A percentile compares a stretch with the other conserved stretches of the same genome.
These are phyloP conservation scores for Citeromyces nyonsensis DNA, from an alignment of 805 yeast genomes.

Conservation along the genomic window DNA sequence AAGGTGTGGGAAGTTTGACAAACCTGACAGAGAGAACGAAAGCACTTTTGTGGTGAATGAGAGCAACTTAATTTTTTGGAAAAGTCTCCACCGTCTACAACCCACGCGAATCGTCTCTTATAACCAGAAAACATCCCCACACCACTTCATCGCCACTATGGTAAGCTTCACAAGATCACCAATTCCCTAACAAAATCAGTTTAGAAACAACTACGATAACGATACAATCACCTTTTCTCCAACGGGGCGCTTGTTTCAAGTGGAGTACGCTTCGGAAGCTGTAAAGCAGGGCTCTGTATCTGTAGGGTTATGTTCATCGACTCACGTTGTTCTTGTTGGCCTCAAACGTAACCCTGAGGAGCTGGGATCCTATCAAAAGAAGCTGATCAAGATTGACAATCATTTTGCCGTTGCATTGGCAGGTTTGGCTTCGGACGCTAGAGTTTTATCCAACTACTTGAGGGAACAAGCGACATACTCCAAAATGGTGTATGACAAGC, in stretches of 20 bases:
- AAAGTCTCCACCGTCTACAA: too few species aligned
- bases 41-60: too few species aligned
- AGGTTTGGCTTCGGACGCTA: constrained; percentile 96
- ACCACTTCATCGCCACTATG: too few species aligned
- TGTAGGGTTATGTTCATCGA: constrained; percentile 79
- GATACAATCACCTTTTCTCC: constrained; percentile 97
- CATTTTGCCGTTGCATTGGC: constrained; percentile 94
- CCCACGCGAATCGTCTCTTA: too few species aligned
- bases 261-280: constrained; percentile 85
- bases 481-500: constrained; percentile 72
- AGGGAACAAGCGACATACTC: constrained; percentile 88
- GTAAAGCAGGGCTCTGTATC: constrained; percentile 97
- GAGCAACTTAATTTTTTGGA: too few species aligned
- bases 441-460: constrained; percentile 78
- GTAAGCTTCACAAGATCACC: neutral
- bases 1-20: too few species aligned
- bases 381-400: constrained; percentile 79
- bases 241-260: constrained; percentile 83
- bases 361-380: constrained; percentile 91
- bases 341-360: constrained; percentile 95
- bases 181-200: constrained; percentile 22
- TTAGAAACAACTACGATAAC: constrained; percentile 96
- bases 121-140: too few species aligned
- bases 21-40: too few species aligned
- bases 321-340: constrained; percentile 85